Base-by-base conservation (phyloP, 2,329 filamentous ascomycete genomes). In the Parastagonospora nodorum region DNA sequence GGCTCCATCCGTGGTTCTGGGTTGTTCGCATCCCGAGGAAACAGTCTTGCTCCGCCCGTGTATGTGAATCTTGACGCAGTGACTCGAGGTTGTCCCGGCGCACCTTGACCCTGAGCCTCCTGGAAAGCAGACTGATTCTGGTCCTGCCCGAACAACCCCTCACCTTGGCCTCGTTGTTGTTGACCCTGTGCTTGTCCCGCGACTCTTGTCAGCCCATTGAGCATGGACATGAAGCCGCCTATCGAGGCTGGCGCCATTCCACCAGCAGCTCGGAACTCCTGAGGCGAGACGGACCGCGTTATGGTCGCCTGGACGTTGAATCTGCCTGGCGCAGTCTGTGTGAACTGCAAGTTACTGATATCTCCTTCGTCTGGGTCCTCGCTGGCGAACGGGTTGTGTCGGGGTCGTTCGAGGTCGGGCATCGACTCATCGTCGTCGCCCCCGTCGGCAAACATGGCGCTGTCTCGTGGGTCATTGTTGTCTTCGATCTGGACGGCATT, bases 391-490 rank as follows among this genome's bases (percentile, higher is more conserved):
- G 81, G 79, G 49, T 81, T 74, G 53, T 81, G 77, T 48, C 77
- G 71, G 6, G 75, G 68, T 32, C 64, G 48, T 33, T 64, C 60
- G 59, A 71, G 52, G 46, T 60, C 57, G 48, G 68, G 61, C 60
- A 74, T 55, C 15, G 60, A 59, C 33, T 64, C 55, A 43, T 72
- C 53, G 36, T 73, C 56, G 38, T 72, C 69, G 48, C 64, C 58
- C 14, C 68, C 60, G 42, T 65, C 53, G 14, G 60, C 61, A 33
- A 60, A 62, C 49, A 64, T 63, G 45, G 48, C 52, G 38, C 70
- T 67, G 33, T 75, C 72, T 55, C 88, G 82, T 8, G 88, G 88
- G 60, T 92, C 88, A 61, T 84, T 85, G 2, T 82, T 80, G 8
- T 72, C 65, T 60, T 80, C 78, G 42, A 81, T 78, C 75, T 77